These are phyloP conservation scores for Microcos paniculata DNA, from an alignment of 345 rosid species.

Conservation along the genomic window DNA sequence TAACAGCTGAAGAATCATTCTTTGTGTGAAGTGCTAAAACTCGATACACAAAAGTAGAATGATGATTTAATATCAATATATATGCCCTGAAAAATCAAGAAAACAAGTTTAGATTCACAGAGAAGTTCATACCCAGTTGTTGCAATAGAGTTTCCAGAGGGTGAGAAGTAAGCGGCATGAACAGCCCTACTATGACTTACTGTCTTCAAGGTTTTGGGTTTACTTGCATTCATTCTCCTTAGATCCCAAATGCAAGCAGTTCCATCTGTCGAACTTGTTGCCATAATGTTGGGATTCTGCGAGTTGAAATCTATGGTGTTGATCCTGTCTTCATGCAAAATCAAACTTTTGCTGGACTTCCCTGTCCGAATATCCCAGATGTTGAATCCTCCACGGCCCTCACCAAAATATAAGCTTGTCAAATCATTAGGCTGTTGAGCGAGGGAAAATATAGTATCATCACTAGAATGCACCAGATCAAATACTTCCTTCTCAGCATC, in stretches of 20 bases:
- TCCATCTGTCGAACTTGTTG: slow-evolving; percentile 76
- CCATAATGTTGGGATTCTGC: slow-evolving; percentile 60
- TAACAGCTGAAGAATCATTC: background rate
- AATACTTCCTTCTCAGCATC: slow-evolving; percentile 77
- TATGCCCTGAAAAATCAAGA: background rate
- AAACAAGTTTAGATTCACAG: background rate
- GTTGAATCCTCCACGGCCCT: slow-evolving; percentile 55
- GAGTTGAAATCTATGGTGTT: slow-evolving; percentile 75
- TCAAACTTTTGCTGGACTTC: slow-evolving; percentile 43
- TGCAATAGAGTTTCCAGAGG: slow-evolving; percentile 68
- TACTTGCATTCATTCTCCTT: slow-evolving; percentile 43
- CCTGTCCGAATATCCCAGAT: slow-evolving; percentile 66
- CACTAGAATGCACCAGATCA: slow-evolving; percentile 50
- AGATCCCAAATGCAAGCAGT: slow-evolving; percentile 88
- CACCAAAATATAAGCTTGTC: slow-evolving; percentile 55
- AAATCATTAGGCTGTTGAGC: slow-evolving; percentile 54
- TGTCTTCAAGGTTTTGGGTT: slow-evolving; percentile 38
- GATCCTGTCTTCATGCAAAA: slow-evolving; percentile 65
- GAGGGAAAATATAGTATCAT: slow-evolving; percentile 55
- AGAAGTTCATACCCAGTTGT: slow-evolving; percentile 61
- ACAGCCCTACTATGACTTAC: slow-evolving; percentile 56
- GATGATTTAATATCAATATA: background rate
- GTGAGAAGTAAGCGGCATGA: slow-evolving; percentile 89
- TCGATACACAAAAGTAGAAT: background rate
- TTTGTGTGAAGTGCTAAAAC: background rate